phyloP scores from a whole-genome alignment of 352 stramenopile species.

The Globisporangium spinosum region DNA sequence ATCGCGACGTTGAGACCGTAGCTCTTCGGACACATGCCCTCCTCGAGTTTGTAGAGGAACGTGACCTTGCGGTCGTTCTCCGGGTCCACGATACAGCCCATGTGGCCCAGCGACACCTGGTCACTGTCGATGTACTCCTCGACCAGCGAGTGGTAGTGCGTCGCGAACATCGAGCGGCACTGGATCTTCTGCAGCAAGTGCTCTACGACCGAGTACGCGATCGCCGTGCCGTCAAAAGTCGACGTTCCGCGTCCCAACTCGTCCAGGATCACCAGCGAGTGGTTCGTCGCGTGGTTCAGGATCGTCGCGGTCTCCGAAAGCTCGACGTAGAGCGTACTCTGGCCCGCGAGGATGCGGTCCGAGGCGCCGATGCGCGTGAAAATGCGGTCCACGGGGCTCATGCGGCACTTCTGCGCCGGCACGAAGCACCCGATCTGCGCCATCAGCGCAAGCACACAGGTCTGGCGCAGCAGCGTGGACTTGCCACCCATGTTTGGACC shows the following conservation, averaged over 20 bases:
- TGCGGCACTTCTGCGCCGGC: conserved; percentile 88
- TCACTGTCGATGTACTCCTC: conserved; percentile 75
- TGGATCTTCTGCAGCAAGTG: conserved; percentile 82
- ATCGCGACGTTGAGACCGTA: conserved; percentile 99
- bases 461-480: conserved; percentile 97
- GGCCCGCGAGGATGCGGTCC: conserved; percentile 96
- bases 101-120: conserved; percentile 70
- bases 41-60: conserved; percentile 98
- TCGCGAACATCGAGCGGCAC: conserved; percentile 98
- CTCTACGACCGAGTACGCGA: conserved; percentile 96
- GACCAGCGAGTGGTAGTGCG: conserved; percentile 97
- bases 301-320: conserved; percentile 98
- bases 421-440: conserved; percentile 99
- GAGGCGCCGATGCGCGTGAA: conserved; percentile 99
- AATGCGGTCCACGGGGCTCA: conserved; percentile 98
- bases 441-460: conserved; percentile 96
- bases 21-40: conserved; percentile 96
- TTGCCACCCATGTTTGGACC: conserved; percentile 99
- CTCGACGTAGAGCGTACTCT: conserved; percentile 99
- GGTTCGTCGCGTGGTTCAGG: conserved; percentile 91
- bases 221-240: conserved; percentile 98
- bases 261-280: conserved; percentile 98
- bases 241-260: conserved; percentile 98
- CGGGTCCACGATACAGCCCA: conserved; percentile 80
- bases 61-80: conserved; percentile 93